A percentile compares a stretch with the other conserved stretches of the same genome.
phyloP scores from a whole-genome alignment of 441 rosid species.

The Omphalea diandra region DNA sequence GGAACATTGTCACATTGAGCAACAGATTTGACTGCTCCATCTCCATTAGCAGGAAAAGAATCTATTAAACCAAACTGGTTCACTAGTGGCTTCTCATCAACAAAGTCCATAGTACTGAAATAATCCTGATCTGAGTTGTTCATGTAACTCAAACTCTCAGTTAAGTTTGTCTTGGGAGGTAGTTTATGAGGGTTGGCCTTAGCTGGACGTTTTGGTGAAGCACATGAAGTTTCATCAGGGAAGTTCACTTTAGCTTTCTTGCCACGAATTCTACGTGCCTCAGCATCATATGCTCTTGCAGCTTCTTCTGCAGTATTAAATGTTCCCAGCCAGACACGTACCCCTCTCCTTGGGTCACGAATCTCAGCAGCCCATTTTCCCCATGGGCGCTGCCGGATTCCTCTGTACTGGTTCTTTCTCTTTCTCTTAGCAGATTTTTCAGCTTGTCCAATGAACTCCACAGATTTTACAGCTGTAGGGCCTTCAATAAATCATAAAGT shows the following conservation, averaged over 20 bases:
- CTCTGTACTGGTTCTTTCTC: slow-evolving; percentile 92
- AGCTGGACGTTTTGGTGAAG: slow-evolving; percentile 36
- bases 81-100: slow-evolving; percentile 65
- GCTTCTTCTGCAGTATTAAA: slow-evolving; percentile 98
- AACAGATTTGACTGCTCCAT: slow-evolving; percentile 30
- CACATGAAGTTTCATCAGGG: slow-evolving; percentile 55
- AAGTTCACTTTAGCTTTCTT: slow-evolving; percentile 92
- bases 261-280: slow-evolving; percentile 85
- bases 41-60: slow-evolving; percentile 29
- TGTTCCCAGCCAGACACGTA: slow-evolving; percentile 97
- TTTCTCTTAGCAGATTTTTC: slow-evolving; percentile 76
- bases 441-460: slow-evolving; percentile 46
- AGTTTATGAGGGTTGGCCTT: slow-evolving; percentile 45
- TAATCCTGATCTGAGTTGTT: slow-evolving; percentile 49
- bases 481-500: slow-evolving; percentile 28
- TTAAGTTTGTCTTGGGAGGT: slow-evolving; percentile 36
- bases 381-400: slow-evolving; percentile 99
- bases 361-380: slow-evolving; percentile 99
- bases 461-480: slow-evolving; percentile 39
- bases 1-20: slow-evolving; percentile 35
- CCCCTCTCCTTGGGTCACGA: slow-evolving; percentile 91
- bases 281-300: slow-evolving; percentile 91
- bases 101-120: slow-evolving; percentile 40
- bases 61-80: slow-evolving; percentile 47
- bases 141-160: slow-evolving; percentile 33